These are phyloP conservation scores for Lathyrus tuberosus DNA, from an alignment of 306 rosid species.

Conservation along the genomic window DNA sequence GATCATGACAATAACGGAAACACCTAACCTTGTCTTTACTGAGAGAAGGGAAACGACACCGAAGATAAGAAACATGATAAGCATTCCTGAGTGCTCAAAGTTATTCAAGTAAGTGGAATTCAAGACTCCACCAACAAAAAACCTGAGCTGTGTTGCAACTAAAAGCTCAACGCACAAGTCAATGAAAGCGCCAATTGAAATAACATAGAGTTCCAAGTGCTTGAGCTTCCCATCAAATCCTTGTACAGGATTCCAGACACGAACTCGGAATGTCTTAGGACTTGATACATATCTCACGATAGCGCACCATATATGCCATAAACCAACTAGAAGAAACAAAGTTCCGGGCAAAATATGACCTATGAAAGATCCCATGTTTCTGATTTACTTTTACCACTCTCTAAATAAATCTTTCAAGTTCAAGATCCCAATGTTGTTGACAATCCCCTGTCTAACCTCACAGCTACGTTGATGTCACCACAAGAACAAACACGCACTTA, in stretches of 20 bases:
- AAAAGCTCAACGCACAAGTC: slow-evolving; percentile 85
- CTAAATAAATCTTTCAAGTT: not conserved
- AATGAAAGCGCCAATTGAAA: slow-evolving; percentile 71
- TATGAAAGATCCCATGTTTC: slow-evolving; percentile 79
- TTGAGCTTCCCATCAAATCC: slow-evolving; percentile 69
- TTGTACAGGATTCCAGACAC: slow-evolving; percentile 74
- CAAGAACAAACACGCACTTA: not conserved
- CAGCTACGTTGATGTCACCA: not conserved
- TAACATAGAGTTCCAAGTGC: slow-evolving; percentile 73
- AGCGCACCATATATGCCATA: slow-evolving; percentile 81
- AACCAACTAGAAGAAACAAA: slow-evolving; percentile 72
- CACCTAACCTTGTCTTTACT: slow-evolving; percentile 65
- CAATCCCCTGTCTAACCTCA: not conserved
- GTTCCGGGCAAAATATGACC: slow-evolving; percentile 88
- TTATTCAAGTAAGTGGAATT: slow-evolving; percentile 79
- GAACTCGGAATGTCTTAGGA: slow-evolving; percentile 61
- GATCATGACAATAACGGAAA: not conserved
- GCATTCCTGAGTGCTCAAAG: slow-evolving; percentile 91
- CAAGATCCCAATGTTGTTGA: not conserved
- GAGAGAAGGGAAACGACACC: slow-evolving; percentile 63
- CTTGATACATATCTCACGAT: slow-evolving; percentile 58
- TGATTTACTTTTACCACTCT: not conserved
- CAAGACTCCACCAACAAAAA: slow-evolving; percentile 62
- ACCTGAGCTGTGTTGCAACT: slow-evolving; percentile 68
- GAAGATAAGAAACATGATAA: slow-evolving; percentile 78